These are phyloP conservation scores for Aspergillus incahuasiensis DNA, from an alignment of 495 filamentous ascomycete species.

Conservation along the genomic window DNA sequence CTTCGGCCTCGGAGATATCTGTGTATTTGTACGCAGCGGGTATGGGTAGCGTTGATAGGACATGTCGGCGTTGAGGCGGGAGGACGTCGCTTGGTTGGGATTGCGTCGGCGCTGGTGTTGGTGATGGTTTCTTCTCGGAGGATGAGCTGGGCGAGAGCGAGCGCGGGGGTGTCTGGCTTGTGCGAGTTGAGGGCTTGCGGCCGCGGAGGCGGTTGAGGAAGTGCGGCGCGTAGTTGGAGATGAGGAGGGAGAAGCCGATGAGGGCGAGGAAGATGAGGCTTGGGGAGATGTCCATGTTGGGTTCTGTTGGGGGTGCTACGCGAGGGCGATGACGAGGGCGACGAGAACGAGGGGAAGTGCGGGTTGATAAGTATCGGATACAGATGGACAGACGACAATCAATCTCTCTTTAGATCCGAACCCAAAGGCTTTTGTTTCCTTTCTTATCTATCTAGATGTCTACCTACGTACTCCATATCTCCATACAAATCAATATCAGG, in stretches of 20 bases:
- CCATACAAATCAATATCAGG: neutral
- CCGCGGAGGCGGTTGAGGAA: slow-evolving; percentile 17
- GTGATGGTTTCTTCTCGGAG: slow-evolving; percentile 31
- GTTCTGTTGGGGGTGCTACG: neutral
- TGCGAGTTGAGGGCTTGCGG: slow-evolving; percentile 27
- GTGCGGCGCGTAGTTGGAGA: slow-evolving; percentile 6
- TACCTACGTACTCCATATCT: neutral
- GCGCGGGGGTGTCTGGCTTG: slow-evolving; percentile 51
- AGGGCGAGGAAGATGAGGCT: slow-evolving; percentile 24
- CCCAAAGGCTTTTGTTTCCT: neutral
- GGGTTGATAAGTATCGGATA: neutral
- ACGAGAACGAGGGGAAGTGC: neutral
- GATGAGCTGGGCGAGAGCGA: slow-evolving; percentile 44
- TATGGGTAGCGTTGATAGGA: slow-evolving; percentile 36
- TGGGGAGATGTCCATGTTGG: slow-evolving; percentile 12
- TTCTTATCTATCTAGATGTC: neutral
- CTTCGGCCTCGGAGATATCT: slow-evolving; percentile 29
- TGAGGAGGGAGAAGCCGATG: slow-evolving; percentile 20
- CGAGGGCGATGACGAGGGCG: neutral
- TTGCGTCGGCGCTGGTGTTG: slow-evolving; percentile 17
- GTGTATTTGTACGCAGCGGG: slow-evolving; percentile 13
- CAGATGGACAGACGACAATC: neutral
- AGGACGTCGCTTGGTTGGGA: slow-evolving; percentile 50
- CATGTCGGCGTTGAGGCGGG: slow-evolving; percentile 52
- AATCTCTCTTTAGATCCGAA: neutral